Evolutionary conservation across 768 basidiomycete species (phyloP), one percentile per base, ranked within the genome.

Genomic region (Megacollybia marginata): DNA sequence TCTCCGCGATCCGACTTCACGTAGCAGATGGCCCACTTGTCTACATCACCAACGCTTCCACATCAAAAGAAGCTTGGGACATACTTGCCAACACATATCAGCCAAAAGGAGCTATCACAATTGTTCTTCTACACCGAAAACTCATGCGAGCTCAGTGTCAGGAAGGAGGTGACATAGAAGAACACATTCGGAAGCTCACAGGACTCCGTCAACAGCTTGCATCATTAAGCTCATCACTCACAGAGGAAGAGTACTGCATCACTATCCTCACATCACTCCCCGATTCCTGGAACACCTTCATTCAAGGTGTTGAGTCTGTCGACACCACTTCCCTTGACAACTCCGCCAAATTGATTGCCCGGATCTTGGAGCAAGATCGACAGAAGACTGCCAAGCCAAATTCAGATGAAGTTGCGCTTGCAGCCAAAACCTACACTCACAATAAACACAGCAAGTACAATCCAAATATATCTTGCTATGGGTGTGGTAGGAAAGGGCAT

Each of bases 251-350:
- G 12, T 63, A 70, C 11, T 69, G 67, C 47, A 47, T 56, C 19
- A 60, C 59, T n/a, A n/a, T n/a, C n/a, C n/a, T n/a, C n/a, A n/a
- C n/a, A n/a, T n/a, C n/a, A n/a, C n/a, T n/a, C n/a, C 67, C 65
- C 12, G 58, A 65, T 10, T 58, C 65, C 13, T 70, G 69, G 69
- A 58, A 67, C 46, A 10, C 52, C 0, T 69, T 68, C 44, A 63
- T 60, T 16, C 50, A 51, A 1, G 38, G 55, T n/a, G n/a, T n/a
- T n/a, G n/a, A n/a, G n/a, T n/a, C n/a, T 7, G 47, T 62, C 11
- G 57, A 64, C 43, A 33, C 54, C 52, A 15, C 54, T 32, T 56
- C 53, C 9, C 42, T 61, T 19, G 46, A 55, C 32, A 50, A 57
- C 20, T 55, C 55, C 13, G 20, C 46, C 34, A 51, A 55, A 40